Percentiles rank a stretch among this genome's conserved stretches.
phyloP scores from a whole-genome alignment of 176 grass and related monocot species.

The Oryza glaberrima region DNA sequence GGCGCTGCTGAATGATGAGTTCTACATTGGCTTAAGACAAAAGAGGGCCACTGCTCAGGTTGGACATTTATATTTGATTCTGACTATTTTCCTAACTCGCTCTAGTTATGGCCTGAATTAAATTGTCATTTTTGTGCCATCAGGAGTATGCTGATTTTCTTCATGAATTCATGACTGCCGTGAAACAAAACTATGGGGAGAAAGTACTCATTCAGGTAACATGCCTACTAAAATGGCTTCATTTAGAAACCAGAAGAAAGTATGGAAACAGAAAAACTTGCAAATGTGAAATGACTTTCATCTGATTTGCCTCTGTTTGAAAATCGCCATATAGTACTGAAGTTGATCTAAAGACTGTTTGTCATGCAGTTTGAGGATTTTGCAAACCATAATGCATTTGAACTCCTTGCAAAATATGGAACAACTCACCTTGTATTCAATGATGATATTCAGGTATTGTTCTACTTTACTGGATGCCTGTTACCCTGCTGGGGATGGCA shows the following conservation, averaged over 20 bases:
- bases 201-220: slow-evolving; percentile 90
- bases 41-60: slow-evolving; percentile 85
- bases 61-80: slow-evolving; percentile 21
- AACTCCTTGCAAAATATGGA: slow-evolving; percentile 82
- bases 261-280: slow-evolving; percentile 29
- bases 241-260: slow-evolving; percentile 3
- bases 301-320: slow-evolving; percentile 9
- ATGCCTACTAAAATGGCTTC: slow-evolving; percentile 10
- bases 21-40: slow-evolving; percentile 94
- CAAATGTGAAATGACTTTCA: not conserved
- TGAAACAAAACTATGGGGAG: slow-evolving; percentile 95
- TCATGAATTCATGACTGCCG: slow-evolving; percentile 84
- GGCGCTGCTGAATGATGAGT: slow-evolving; percentile 74
- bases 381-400: slow-evolving; percentile 97
- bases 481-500: slow-evolving; percentile 23
- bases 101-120: slow-evolving; percentile 35
- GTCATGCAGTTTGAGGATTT: slow-evolving; percentile 88
- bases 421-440: slow-evolving; percentile 96
- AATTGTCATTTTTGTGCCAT: slow-evolving; percentile 14
- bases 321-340: slow-evolving; percentile 13
- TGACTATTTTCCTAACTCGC: slow-evolving; percentile 12
- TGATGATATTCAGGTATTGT: slow-evolving; percentile 92
- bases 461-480: slow-evolving; percentile 11
- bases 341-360: slow-evolving; percentile 10
- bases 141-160: slow-evolving; percentile 91